Evolutionary conservation across 2,329 filamentous ascomycete genomes (phyloP), one percentile per base, ranked within the genome.

Genomic region (Penicillium sp.): DNA sequence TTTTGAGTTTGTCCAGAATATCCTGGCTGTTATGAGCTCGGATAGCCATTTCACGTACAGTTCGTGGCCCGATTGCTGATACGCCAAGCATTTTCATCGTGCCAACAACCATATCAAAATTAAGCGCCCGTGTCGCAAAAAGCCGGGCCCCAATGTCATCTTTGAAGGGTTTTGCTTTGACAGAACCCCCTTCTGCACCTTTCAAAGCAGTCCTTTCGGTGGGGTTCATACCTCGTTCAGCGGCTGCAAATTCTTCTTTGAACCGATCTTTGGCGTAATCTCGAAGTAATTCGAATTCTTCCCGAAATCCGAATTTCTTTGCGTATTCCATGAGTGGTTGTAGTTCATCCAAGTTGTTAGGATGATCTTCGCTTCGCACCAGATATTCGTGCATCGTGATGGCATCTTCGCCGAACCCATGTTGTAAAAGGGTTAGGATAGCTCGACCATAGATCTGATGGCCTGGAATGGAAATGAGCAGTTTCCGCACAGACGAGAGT

Each of bases 91-190:
- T 83, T 51, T 81, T 79, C 16, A 94, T 75, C 6, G 88, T 80
- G 31, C 82, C 82, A 49, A 95, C 83, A 24, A 90, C 84, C 59
- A 87, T 82, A 51, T 92, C 85, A 9, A 91, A 76, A 1, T 86
- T 83, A 21, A 94, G 80, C 69, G 89, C 88, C 52, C 79, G 86
- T 1, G 85, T 88, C 9, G 91, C 91, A 67, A 96, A 92, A 75
- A 90, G 85, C 57, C 86, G 83, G n/a, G 91, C 88, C 16, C 88
- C 87, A 28, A 95, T 80, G 0, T 77, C 73, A 68, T 94, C 89
- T 63, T 83, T 86, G 57, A 85, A 81, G 8, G 73, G 70, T 54
- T 80, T 83, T 33, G 65, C 70, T 18, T 64, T 54, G 3, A 57
- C 8, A 21, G 42, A 50, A 53, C 54, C 8, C 23, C 6, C 15